Percentiles rank a stretch among this genome's conserved stretches.
Conservation (phyloP, 163 green algal species). For the Chlamydomonas reinhardtii region DNA sequence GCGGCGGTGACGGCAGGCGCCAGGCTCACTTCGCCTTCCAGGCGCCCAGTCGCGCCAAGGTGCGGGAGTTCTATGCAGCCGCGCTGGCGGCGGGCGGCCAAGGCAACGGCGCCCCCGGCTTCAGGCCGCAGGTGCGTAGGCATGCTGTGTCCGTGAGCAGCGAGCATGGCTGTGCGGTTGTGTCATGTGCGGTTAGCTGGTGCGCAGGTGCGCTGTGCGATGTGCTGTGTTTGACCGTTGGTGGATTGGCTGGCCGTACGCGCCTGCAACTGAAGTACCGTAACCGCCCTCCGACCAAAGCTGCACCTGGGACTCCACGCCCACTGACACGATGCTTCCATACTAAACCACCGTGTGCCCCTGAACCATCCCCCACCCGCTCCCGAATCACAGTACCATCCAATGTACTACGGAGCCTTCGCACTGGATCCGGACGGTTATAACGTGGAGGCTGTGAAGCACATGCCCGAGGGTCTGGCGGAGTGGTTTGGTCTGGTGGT, state of each 20-base stretch:
- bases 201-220: no score
- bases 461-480: not conserved
- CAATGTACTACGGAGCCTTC: slow-evolving; percentile 8
- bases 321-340: no score
- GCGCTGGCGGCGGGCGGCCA: slow-evolving; percentile 12
- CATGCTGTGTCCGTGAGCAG: not conserved
- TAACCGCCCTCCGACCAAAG: no score
- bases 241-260: no score
- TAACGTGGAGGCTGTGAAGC: slow-evolving; percentile 3
- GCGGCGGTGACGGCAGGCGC: no score
- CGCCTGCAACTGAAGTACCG: no score
- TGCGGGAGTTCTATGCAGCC: slow-evolving; percentile 13
- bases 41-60: not conserved
- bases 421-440: slow-evolving; percentile 2
- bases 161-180: not conserved
- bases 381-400: not conserved
- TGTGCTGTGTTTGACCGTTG: no score
- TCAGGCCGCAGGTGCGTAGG: not conserved
- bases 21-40: not conserved
- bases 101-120: slow-evolving; percentile 15
- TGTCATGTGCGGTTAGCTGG: no score
- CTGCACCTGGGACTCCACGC: no score
- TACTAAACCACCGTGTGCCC: no score
- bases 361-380: no score
- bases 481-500: not conserved